Conservation (phyloP, 1,284 basidiomycete genomes). For the Anthracocystis walkeri region DNA sequence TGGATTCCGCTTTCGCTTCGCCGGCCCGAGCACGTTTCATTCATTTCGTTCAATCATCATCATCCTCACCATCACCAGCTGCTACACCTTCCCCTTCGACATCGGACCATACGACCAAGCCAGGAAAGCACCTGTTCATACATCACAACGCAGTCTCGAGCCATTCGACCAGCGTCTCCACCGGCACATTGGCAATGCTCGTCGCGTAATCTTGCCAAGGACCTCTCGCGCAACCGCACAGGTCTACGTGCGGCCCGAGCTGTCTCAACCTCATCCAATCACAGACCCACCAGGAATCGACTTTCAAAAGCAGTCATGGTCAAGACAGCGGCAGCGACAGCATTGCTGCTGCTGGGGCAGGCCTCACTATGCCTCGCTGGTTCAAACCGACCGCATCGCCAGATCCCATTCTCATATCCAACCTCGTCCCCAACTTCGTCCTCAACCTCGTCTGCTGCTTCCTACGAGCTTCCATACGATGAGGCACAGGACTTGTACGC, state of each 20-base stretch:
- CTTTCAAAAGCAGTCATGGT: slow-evolving; percentile 1
- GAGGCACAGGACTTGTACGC: slow-evolving; percentile 6
- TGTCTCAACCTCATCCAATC: neutral
- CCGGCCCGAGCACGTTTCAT: slow-evolving; percentile 1
- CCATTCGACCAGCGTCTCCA: no score
- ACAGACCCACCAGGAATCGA: no score
- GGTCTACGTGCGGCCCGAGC: slow-evolving; percentile 2
- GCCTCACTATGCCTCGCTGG: slow-evolving; percentile 18
- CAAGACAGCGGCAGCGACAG: slow-evolving; percentile 4
- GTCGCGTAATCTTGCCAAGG: neutral
- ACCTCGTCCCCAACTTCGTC: slow-evolving; percentile 6
- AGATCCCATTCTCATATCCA: slow-evolving; percentile 37
- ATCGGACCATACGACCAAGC: neutral
- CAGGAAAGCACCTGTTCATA: neutral
- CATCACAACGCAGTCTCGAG: neutral
- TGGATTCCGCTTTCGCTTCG: neutral
- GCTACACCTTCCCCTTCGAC: neutral
- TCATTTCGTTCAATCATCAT: neutral
- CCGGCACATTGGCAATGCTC: slow-evolving; percentile 4
- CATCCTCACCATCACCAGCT: neutral
- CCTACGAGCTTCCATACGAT: slow-evolving; percentile 6
- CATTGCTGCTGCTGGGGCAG: slow-evolving; percentile 10
- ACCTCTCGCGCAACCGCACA: slow-evolving; percentile 4
- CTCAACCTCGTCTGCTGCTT: slow-evolving; percentile 8
- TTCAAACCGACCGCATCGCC: slow-evolving; percentile 27